Conservation (phyloP, 2,329 filamentous ascomycete genomes). For the Claviceps sp. region DNA sequence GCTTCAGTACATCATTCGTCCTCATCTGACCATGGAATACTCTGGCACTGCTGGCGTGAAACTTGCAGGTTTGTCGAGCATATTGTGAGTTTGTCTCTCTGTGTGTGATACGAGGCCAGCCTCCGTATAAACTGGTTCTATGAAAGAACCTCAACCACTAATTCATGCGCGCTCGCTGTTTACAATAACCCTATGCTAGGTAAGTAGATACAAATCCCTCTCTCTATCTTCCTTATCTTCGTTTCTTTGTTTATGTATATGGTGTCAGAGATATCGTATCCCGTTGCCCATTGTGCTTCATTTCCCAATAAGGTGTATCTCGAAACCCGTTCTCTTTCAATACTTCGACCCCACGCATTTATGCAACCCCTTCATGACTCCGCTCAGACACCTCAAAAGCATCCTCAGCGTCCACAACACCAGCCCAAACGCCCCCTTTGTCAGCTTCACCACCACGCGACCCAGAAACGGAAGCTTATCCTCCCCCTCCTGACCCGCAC, state of each 20-base stretch:
- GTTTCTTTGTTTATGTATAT: background rate
- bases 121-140: no score
- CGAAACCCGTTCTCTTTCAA: slow-evolving; percentile 6
- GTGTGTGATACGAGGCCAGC: no score
- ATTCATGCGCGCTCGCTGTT: background rate
- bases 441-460: slow-evolving; percentile 34
- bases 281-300: no score
- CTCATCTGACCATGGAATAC: background rate
- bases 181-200: background rate
- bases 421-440: slow-evolving; percentile 42
- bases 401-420: slow-evolving; percentile 45
- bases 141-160: no score
- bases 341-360: slow-evolving; percentile 35
- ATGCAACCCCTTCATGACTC: slow-evolving; percentile 36
- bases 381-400: slow-evolving; percentile 37
- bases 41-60: background rate
- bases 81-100: no score
- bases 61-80: background rate
- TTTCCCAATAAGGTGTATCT: background rate
- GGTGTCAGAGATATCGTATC: no score
- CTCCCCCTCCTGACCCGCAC: slow-evolving; percentile 19
- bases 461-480: slow-evolving; percentile 37
- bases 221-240: background rate
- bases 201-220: background rate
- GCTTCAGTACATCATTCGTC: background rate